phyloP scores from a whole-genome alignment of 139 green algal species.

The Tetraselmis chui region DNA sequence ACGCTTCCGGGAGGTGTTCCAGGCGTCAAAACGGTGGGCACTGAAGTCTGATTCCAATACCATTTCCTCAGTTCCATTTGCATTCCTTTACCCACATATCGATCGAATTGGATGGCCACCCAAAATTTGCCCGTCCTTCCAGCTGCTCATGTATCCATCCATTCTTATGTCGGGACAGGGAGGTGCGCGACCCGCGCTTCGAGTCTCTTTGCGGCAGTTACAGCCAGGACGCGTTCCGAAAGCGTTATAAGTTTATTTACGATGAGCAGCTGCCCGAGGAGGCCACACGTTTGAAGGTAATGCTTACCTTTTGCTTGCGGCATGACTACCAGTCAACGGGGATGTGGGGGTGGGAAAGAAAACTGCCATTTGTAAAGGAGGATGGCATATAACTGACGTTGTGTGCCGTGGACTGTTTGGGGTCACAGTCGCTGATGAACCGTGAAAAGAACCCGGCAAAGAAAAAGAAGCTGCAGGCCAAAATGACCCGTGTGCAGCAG shows the following conservation, averaged over 20 bases:
- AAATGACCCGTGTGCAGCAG: constrained; percentile 41
- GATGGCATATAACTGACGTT: too few species aligned
- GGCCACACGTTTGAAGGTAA: constrained; percentile 34
- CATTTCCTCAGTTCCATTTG: too few species aligned
- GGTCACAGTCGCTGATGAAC: neutral
- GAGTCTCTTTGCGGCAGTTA: constrained; percentile 39
- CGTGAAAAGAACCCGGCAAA: constrained; percentile 1
- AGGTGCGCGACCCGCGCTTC: constrained; percentile 67
- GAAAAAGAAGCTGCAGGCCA: constrained; percentile 20
- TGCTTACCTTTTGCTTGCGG: constrained; percentile 48
- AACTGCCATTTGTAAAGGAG: constrained; percentile 2
- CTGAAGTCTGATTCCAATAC: too few species aligned
- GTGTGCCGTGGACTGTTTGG: too few species aligned
- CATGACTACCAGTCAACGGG: too few species aligned
- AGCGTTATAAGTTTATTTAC: constrained; percentile 79
- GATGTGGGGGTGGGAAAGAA: too few species aligned
- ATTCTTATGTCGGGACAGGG: too few species aligned
- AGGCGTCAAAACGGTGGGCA: constrained; percentile 41
- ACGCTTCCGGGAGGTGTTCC: constrained; percentile 58
- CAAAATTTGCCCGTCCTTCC: too few species aligned
- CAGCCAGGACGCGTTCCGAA: constrained; percentile 40
- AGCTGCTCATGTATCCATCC: too few species aligned
- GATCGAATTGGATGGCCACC: too few species aligned
- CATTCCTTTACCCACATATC: too few species aligned
- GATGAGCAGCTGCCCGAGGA: constrained; percentile 73